Evolutionary conservation across 1,139 yeast genomes (phyloP).

Genomic region (Spathaspora sp.): DNA sequence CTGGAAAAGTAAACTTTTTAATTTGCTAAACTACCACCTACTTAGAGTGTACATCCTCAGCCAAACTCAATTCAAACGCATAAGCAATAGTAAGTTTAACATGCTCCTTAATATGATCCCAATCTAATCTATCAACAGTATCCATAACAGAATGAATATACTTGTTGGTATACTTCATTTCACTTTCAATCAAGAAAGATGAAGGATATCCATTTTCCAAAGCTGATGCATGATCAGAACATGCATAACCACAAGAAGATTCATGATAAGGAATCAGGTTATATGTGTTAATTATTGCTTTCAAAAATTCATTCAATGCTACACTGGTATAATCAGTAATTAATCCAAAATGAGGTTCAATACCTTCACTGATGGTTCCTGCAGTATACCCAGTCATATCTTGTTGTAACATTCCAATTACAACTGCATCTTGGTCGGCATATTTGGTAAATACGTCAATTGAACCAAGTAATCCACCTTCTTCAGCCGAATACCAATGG

Average conservation of each 20-base stretch:
- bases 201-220: slow-evolving; percentile 80
- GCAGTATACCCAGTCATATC: slow-evolving; percentile 91
- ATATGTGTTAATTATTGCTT: slow-evolving; percentile 58
- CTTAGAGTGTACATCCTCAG: slow-evolving; percentile 14
- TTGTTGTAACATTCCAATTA: slow-evolving; percentile 86
- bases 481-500: slow-evolving; percentile 95
- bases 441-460: slow-evolving; percentile 70
- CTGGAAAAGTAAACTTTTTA: neutral
- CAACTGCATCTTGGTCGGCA: slow-evolving; percentile 44
- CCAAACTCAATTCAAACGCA: slow-evolving; percentile 61
- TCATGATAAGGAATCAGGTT: slow-evolving; percentile 69
- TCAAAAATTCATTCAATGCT: slow-evolving; percentile 60
- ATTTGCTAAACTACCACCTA: neutral
- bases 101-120: slow-evolving; percentile 77
- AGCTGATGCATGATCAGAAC: slow-evolving; percentile 92
- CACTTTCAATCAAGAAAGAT: slow-evolving; percentile 78
- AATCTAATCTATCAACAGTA: slow-evolving; percentile 75
- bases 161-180: slow-evolving; percentile 59
- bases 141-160: slow-evolving; percentile 78
- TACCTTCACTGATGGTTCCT: slow-evolving; percentile 51
- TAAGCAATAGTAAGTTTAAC: slow-evolving; percentile 71
- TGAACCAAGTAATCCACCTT: slow-evolving; percentile 88
- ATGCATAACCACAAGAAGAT: slow-evolving; percentile 85
- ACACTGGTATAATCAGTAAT: slow-evolving; percentile 71
- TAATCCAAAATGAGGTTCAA: slow-evolving; percentile 76